phyloP scores from a whole-genome alignment of 2,329 filamentous ascomycete species.

The Aspergillus felis region DNA sequence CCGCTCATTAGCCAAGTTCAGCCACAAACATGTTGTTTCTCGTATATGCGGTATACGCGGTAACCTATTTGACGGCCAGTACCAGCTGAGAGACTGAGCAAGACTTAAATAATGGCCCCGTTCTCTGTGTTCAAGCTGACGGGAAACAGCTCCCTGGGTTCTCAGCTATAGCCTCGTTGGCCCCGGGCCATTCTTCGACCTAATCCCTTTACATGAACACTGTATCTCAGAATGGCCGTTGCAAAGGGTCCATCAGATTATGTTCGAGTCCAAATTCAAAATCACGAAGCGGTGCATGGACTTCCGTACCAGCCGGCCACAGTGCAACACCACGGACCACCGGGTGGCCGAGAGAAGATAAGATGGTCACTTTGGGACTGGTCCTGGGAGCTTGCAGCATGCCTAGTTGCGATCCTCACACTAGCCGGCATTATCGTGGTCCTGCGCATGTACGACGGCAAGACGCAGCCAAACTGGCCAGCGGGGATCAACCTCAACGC shows the following conservation, averaged over 20 bases:
- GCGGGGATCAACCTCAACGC: conserved; percentile 32
- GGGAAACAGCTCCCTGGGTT: no score
- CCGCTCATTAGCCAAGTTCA: neutral
- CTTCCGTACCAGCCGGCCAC: neutral
- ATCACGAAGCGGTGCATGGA: neutral
- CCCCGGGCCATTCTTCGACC: no score
- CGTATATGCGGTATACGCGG: neutral
- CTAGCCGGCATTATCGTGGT: conserved; percentile 33
- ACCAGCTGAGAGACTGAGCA: neutral
- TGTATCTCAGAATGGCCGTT: neutral
- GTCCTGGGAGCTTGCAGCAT: conserved; percentile 19
- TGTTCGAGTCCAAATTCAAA: neutral
- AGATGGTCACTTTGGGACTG: conserved; percentile 14
- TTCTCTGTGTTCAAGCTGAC: no score
- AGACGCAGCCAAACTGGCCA: conserved; percentile 28
- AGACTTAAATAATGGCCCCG: neutral
- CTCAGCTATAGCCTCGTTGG: no score
- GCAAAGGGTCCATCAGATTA: neutral
- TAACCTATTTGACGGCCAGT: neutral
- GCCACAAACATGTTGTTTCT: neutral
- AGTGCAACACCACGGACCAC: neutral
- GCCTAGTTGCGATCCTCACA: conserved; percentile 27
- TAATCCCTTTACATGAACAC: no score
- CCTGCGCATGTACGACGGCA: conserved; percentile 24
- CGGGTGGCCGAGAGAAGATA: neutral